Evolutionary conservation across 73 alveolate species (phyloP).

Genomic region (Paramecium sonneborni): DNA sequence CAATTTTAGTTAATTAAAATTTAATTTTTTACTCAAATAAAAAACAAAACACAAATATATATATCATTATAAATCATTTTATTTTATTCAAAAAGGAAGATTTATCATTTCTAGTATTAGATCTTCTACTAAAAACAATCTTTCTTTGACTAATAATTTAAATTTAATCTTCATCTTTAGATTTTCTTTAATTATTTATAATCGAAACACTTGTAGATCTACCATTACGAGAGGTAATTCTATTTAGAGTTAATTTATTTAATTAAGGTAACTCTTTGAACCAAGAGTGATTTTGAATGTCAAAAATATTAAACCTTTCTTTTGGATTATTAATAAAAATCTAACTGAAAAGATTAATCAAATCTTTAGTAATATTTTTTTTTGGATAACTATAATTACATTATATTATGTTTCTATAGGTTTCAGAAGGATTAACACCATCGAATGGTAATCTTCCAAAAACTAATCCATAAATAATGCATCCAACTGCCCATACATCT

Average conservation of each 20-base stretch:
- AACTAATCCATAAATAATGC: slow-evolving; percentile 32
- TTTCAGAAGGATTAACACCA: slow-evolving; percentile 46
- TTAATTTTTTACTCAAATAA: background rate
- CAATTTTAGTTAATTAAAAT: background rate
- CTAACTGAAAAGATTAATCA: background rate
- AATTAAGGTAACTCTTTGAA: background rate
- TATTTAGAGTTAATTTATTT: background rate
- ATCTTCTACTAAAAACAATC: background rate
- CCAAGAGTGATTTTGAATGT: background rate
- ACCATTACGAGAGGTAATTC: background rate
- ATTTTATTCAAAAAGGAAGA: background rate
- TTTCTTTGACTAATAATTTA: background rate
- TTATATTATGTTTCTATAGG: background rate
- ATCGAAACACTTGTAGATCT: background rate
- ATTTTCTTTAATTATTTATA: background rate
- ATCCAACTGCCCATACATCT: slow-evolving; percentile 66
- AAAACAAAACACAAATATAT: background rate
- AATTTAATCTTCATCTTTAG: background rate
- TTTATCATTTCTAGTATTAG: background rate
- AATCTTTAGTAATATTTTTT: background rate
- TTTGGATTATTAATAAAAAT: background rate
- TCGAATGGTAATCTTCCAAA: slow-evolving; percentile 47
- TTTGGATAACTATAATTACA: background rate
- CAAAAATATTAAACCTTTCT: background rate
- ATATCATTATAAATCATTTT: background rate